Base-by-base conservation (phyloP, 306 rosid species). In the Prosopis cineraria region DNA sequence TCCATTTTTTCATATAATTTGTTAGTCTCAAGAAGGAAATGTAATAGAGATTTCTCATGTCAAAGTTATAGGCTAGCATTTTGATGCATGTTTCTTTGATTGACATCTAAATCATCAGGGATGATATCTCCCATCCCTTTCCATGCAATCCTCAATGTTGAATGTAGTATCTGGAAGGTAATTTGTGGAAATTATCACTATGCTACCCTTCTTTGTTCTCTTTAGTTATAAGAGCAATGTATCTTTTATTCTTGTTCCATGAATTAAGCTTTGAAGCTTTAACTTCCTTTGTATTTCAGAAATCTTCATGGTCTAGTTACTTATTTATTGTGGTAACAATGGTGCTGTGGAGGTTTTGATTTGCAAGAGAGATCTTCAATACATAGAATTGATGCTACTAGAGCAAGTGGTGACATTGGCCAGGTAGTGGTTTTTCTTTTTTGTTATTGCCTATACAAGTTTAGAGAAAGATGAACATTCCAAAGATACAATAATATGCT, bases 261-360 rank as follows among this genome's bases (percentile, higher is more conserved):
- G 27, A 74, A 37, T 56, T 82, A 72, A 85, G 40, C 65, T 11
- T 74, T 70, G 77, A 43, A 74, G 30, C 14, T 68, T 83, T 22
- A 68, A 33, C 68, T 52, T 72, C 56, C 44, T 55, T 50, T 67
- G 74, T 75, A 83, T 87, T 85, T 78, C 83, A 94, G 98, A 88
- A 89, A 94, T 82, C 47, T 89, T 72, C 97, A 91, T 80, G 98
- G 98, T 66, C 64, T 94, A 74, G 86, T 94, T 89, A 96, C 97
- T 63, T 91, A 97, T 81, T 97, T n/a, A n/a, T n/a, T n/a, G 98
- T 11, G 97, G 98, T 36, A 96, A 90, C 52, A 97, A 94, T 82
- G 98, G 98, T 44, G 92, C 90, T 37, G 91, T 94, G 52, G 98
- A 94, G 81, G 97, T 84, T 91, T 94, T 83, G 98, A 94, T 87